Base-by-base conservation (phyloP, 2,329 filamentous ascomycete genomes). In the Talaromyces funiculosus region DNA sequence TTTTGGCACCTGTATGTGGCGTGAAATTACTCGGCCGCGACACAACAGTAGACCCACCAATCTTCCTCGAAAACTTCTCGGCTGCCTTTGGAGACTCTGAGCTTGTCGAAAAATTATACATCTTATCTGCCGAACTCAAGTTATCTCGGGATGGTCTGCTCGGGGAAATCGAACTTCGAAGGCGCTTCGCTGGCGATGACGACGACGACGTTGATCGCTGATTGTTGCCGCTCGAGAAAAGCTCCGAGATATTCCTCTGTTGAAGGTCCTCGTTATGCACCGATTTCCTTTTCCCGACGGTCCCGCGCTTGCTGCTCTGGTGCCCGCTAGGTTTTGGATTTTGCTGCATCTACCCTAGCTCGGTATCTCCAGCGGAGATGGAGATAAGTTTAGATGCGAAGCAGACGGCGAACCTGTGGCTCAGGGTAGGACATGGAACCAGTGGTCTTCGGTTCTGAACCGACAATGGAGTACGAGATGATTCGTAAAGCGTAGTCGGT, bases 1-100 rank as follows among this genome's bases (percentile, higher is more conserved):
- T 92, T 80, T 89, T 92, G 20, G 90, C 87, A 33, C 91, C 92
- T 10, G 82, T 81, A 68, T 90, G 86, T 12, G 90, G 87, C 66
- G 88, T 89, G 70, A 92, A 90, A 55, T 79, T 78, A 58, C 72
- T 73, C 53, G 74, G 72, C 20, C 71, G 73, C 40, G 70, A 64
- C 8, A 69, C 59, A 68, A 66, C 67, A 22, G 61, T 71, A 66
- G 65, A 73, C 67, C 66, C 71, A 68, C 62, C 71, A 73, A 49
- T 80, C 29, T 62, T 84, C 65, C 84, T 76, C 67, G 80, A 78
- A 63, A 81, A 75, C 57, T 75, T 65, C 16, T 68, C 68, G 54
- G 73, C 72, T 26, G 73, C 71, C 51, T 74, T 73, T 33, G 51
- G 51, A 42, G 73, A 61, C 43, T 71, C 71, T 66, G 67, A 74